Conservation (phyloP, 1,139 yeast genomes). For the Saccharomycopsis crataegensis region DNA sequence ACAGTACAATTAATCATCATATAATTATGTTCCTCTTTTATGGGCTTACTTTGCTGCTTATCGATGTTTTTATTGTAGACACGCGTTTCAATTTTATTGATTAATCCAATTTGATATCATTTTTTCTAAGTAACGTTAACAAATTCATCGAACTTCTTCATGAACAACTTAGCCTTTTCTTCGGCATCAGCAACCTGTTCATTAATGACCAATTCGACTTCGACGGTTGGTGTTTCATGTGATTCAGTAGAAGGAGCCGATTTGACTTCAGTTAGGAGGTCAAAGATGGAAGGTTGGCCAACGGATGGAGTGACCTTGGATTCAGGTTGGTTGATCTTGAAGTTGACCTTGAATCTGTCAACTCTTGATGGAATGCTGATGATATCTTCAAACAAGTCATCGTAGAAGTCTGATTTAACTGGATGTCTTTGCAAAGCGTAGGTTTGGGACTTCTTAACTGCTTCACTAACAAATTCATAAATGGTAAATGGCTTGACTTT, state of each 20-base stretch:
- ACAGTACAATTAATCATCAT: too few species aligned
- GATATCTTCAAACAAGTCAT: constrained; percentile 61
- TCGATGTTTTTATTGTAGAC: too few species aligned
- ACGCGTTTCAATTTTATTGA: too few species aligned
- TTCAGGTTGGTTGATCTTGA: constrained; percentile 25
- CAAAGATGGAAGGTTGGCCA: constrained; percentile 14
- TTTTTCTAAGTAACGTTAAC: background rate
- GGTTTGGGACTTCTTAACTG: constrained; percentile 34
- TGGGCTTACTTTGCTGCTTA: too few species aligned
- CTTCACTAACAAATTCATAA: constrained; percentile 30
- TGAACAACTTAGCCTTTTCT: constrained; percentile 36
- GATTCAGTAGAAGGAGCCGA: background rate
- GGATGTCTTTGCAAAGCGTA: constrained; percentile 38
- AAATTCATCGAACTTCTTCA: constrained; percentile 25
- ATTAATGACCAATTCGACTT: constrained; percentile 42
- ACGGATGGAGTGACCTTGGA: background rate
- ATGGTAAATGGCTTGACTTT: constrained; percentile 26
- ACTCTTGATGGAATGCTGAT: constrained; percentile 50
- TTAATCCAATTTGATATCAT: too few species aligned
- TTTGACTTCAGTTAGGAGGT: constrained; percentile 4
- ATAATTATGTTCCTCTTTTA: too few species aligned
- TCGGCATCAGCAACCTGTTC: constrained; percentile 36
- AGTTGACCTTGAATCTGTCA: constrained; percentile 43
- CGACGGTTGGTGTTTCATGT: constrained; percentile 25
- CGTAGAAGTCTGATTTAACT: constrained; percentile 40